Percentiles rank a stretch among this genome's conserved stretches.
Conservation (phyloP, 2,329 filamentous ascomycete genomes). For the Diaporthe citriasiana region DNA sequence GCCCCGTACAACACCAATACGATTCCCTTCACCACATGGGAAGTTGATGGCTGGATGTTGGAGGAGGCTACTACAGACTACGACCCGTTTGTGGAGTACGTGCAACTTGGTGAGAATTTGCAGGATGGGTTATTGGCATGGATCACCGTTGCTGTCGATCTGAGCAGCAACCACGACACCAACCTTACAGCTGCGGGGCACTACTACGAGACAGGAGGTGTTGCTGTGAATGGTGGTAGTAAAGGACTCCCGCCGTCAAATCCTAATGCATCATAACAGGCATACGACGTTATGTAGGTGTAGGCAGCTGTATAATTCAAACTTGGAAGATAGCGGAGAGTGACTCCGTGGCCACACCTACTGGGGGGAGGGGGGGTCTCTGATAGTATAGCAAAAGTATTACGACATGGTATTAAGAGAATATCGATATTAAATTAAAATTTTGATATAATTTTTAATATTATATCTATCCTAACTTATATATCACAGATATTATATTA, state of each 20-base stretch:
- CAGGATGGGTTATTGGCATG: constrained; percentile 32
- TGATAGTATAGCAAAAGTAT: too few species aligned
- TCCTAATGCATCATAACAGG: constrained; percentile 4
- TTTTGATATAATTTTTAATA: too few species aligned
- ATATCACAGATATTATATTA: too few species aligned
- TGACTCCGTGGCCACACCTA: neutral
- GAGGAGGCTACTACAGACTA: constrained; percentile 50
- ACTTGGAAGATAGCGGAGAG: neutral
- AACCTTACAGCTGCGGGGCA: constrained; percentile 24
- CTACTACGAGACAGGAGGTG: constrained; percentile 22
- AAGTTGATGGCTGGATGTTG: constrained; percentile 49
- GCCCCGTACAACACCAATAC: constrained; percentile 56
- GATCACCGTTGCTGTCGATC: constrained; percentile 40
- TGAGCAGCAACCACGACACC: constrained; percentile 26
- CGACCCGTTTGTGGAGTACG: constrained; percentile 67
- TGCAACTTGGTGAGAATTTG: constrained; percentile 3
- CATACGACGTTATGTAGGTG: too few species aligned
- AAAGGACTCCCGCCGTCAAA: constrained; percentile 30
- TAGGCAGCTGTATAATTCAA: neutral
- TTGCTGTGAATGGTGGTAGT: neutral
- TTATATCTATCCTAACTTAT: too few species aligned
- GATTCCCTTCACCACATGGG: constrained; percentile 49
- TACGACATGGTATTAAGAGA: too few species aligned
- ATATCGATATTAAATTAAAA: too few species aligned
- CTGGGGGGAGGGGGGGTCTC: too few species aligned